phyloP scores from a whole-genome alignment of 805 yeast genomes.

The Lipomyces chichibuensis region DNA sequence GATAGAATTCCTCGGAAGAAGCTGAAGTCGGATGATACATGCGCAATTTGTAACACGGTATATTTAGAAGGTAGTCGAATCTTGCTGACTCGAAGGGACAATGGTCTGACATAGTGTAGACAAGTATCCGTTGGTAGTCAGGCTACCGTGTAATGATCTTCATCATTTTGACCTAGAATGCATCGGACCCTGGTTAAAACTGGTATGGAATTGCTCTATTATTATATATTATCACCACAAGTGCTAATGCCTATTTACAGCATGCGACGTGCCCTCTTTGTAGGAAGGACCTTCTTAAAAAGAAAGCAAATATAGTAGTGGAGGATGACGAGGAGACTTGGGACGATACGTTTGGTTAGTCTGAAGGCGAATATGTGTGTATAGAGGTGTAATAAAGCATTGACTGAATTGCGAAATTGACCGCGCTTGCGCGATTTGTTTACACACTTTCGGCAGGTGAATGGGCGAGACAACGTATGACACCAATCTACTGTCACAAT shows the following conservation, averaged over 20 bases:
- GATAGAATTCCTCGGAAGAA: constrained; percentile 65
- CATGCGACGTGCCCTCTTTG: constrained; percentile 76
- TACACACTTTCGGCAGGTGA: not conserved
- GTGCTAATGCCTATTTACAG: constrained; percentile 8
- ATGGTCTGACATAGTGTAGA: constrained; percentile 46
- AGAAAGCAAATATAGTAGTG: constrained; percentile 53
- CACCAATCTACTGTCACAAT: not conserved
- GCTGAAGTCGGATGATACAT: constrained; percentile 55
- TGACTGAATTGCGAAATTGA: not conserved
- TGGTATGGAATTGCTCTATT: constrained; percentile 36
- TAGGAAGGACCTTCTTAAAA: constrained; percentile 66
- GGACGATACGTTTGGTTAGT: constrained; percentile 73
- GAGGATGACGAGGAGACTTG: constrained; percentile 70
- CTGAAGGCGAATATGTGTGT: not conserved
- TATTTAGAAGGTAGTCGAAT: constrained; percentile 52
- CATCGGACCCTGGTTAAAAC: constrained; percentile 82
- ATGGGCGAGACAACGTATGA: not conserved
- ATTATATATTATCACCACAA: not conserved
- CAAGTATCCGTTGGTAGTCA: constrained; percentile 76
- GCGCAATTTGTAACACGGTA: constrained; percentile 82
- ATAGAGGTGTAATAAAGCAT: not conserved
- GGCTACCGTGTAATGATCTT: constrained; percentile 64
- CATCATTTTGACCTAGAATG: constrained; percentile 90
- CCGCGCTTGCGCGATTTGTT: not conserved
- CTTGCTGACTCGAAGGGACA: not conserved